phyloP scores from a whole-genome alignment of 257 asterid genomes.

The Lantana camara region DNA sequence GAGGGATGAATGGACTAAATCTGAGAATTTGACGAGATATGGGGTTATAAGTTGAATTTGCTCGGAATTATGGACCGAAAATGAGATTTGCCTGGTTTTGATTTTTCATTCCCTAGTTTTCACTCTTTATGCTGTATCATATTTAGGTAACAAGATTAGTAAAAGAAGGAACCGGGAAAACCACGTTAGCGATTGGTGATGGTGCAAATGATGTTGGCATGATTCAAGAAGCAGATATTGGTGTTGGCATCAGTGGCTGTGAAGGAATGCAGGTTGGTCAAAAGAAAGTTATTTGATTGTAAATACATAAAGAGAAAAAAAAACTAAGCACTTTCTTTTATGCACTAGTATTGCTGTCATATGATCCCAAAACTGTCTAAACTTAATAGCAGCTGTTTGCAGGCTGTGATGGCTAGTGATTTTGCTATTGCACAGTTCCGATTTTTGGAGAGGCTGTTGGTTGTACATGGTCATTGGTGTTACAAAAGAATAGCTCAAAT shows the following conservation, averaged over 20 bases:
- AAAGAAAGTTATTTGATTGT: not conserved
- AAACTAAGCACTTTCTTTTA: not conserved
- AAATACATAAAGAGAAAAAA: not conserved
- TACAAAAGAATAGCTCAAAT: conserved; percentile 97
- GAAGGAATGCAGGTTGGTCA: conserved; percentile 99
- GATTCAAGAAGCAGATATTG: conserved; percentile 99
- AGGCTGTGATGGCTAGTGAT: conserved; percentile 99
- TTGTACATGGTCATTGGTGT: conserved; percentile 99
- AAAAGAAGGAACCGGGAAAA: conserved; percentile 97
- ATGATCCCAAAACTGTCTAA: conserved; percentile 35
- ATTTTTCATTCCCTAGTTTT: conserved; percentile 5
- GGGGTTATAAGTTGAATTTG: too few relatives aligned
- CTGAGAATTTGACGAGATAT: too few relatives aligned
- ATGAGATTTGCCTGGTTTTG: not conserved
- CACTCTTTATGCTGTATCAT: conserved; percentile 24
- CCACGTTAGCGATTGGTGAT: conserved; percentile 96
- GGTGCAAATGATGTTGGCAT: conserved; percentile 99
- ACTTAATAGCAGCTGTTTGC: conserved; percentile 51
- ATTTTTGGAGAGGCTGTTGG: conserved; percentile 93
- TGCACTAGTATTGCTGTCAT: conserved; percentile 10
- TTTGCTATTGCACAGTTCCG: conserved; percentile 95
- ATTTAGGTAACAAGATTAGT: conserved; percentile 90
- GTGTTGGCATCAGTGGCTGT: conserved; percentile 98
- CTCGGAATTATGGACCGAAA: too few relatives aligned
- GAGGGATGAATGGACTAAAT: too few relatives aligned